phyloP scores from a whole-genome alignment of 257 asterid species.

The Parsonsia alboflavescens region DNA sequence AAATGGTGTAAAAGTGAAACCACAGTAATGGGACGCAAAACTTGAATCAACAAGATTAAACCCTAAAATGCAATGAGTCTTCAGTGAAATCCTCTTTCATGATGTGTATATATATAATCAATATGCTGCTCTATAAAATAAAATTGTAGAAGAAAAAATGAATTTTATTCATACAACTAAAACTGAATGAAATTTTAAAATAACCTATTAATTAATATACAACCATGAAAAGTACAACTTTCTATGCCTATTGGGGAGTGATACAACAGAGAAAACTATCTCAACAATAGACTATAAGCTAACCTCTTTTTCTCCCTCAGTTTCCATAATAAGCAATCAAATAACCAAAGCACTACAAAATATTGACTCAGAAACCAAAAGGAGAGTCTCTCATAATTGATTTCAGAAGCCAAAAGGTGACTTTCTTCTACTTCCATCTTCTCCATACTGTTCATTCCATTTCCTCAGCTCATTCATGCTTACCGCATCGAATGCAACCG shows the following conservation, averaged over 20 bases:
- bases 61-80: background rate
- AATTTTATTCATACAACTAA: background rate
- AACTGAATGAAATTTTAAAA: background rate
- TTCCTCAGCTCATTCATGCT: slow-evolving; percentile 92
- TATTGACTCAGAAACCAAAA: slow-evolving; percentile 49
- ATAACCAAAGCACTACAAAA: background rate
- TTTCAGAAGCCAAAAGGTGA: slow-evolving; percentile 85
- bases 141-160: background rate
- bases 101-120: background rate
- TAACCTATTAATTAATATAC: background rate
- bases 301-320: background rate
- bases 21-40: too few relatives aligned
- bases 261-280: background rate
- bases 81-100: background rate
- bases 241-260: background rate
- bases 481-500: slow-evolving; percentile 91
- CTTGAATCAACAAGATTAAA: too few relatives aligned
- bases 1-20: too few relatives aligned
- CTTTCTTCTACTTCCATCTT: slow-evolving; percentile 90
- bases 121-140: background rate
- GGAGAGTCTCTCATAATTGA: slow-evolving; percentile 49
- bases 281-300: background rate
- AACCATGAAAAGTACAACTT: background rate
- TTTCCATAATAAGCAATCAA: background rate
- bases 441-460: slow-evolving; percentile 98